Evolutionary conservation across 1,139 yeast genomes (phyloP).

Genomic region (Geotrichum klebahnii): DNA sequence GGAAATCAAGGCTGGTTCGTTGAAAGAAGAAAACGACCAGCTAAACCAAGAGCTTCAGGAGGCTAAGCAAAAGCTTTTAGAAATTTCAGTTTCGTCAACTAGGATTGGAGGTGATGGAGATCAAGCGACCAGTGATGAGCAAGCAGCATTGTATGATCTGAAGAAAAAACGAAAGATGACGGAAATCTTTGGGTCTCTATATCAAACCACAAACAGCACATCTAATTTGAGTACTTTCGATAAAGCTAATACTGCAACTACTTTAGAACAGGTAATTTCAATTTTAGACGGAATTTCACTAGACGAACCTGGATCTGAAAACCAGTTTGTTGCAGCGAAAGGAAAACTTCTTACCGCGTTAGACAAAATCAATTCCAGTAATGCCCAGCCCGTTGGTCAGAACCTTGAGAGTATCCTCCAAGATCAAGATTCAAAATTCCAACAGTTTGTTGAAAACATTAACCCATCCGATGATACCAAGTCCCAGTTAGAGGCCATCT

Average conservation of each 20-base stretch:
- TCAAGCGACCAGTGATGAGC: background rate
- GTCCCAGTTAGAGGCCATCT: constrained; percentile 22
- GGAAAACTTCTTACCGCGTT: constrained; percentile 1
- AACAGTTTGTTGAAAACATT: constrained; percentile 12
- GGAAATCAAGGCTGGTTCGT: constrained; percentile 30
- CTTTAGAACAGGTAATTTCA: constrained; percentile 5
- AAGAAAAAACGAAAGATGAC: constrained; percentile 25
- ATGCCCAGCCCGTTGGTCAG: background rate
- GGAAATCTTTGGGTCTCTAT: constrained; percentile 23
- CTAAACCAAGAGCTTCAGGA: constrained; percentile 30
- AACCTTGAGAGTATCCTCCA: constrained; percentile 6
- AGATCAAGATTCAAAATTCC: constrained; percentile 15
- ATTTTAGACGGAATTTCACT: constrained; percentile 8
- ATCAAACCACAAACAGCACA: constrained; percentile 1
- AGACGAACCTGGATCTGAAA: background rate
- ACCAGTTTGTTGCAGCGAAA: constrained; percentile 11
- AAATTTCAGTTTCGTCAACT: constrained; percentile 4
- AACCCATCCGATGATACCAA: constrained; percentile 15
- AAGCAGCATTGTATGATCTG: constrained; percentile 8
- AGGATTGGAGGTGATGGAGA: background rate
- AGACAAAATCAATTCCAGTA: background rate
- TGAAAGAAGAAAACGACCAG: constrained; percentile 33
- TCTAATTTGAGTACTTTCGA: background rate
- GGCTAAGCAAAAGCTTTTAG: constrained; percentile 19
- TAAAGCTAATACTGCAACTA: background rate